Conservation (phyloP, 179 eudicot genomes). For the Silene noctiflora region DNA sequence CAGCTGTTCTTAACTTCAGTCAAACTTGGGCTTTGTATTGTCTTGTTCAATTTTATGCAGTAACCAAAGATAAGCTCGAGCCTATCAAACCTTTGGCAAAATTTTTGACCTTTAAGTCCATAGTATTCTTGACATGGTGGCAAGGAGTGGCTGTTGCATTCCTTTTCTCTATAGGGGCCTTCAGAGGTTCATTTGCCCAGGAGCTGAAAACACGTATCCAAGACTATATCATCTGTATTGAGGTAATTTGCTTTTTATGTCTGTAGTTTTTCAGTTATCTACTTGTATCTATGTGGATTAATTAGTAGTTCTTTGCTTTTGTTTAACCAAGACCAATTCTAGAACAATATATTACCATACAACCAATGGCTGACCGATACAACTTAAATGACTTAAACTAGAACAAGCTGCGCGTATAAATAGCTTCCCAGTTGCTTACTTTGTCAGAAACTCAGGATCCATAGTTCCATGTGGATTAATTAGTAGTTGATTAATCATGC, state of each 20-base stretch:
- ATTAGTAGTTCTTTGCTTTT: not conserved
- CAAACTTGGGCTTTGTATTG: conserved; percentile 98
- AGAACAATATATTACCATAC: not conserved
- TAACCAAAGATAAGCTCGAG: conserved; percentile 74
- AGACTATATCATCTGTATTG: conserved; percentile 92
- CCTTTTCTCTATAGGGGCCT: conserved; percentile 89
- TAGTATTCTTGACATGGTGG: conserved; percentile 98
- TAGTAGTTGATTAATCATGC: too few species aligned
- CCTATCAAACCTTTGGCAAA: conserved; percentile 96
- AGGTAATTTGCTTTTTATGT: conserved; percentile 42
- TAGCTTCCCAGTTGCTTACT: not conserved
- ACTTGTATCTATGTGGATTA: not conserved
- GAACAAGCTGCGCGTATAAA: not conserved
- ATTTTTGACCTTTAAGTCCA: conserved; percentile 95
- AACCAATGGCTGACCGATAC: not conserved
- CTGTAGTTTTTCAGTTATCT: not conserved
- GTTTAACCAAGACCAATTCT: not conserved
- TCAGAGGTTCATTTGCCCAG: conserved; percentile 87
- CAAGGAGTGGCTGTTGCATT: conserved; percentile 94
- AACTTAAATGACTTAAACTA: not conserved
- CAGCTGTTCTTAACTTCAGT: conserved; percentile 90
- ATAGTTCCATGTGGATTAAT: too few species aligned
- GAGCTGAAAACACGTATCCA: conserved; percentile 84
- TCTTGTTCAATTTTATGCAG: conserved; percentile 90
- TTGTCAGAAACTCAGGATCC: too few species aligned